These are phyloP conservation scores for Rhynchosporium secalis DNA, from an alignment of 2,329 filamentous ascomycete species.

Conservation along the genomic window DNA sequence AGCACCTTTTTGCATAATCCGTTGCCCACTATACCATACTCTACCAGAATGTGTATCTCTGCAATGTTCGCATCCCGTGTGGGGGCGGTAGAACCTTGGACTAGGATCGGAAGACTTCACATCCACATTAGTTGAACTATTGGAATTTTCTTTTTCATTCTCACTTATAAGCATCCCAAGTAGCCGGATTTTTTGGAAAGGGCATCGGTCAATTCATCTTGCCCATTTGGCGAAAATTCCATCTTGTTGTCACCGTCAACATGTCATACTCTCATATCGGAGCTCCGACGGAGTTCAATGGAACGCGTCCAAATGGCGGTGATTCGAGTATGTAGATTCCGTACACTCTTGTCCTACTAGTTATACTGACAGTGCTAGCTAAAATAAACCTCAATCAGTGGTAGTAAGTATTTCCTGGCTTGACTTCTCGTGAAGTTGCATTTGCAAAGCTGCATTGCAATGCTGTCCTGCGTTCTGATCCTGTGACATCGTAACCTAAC, in stretches of 20 bases:
- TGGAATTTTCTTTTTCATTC: neutral
- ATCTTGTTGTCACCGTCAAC: neutral
- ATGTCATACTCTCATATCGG: slow-evolving; percentile 44
- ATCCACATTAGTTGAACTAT: neutral
- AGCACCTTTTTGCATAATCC: neutral
- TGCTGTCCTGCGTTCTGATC: no score
- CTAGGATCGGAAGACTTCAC: neutral
- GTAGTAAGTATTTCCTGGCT: slow-evolving; percentile 55
- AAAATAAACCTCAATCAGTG: slow-evolving; percentile 91
- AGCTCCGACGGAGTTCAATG: slow-evolving; percentile 60
- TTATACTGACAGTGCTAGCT: slow-evolving; percentile 43
- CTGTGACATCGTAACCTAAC: no score
- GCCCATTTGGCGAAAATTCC: neutral
- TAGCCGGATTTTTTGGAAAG: neutral
- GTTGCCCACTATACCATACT: neutral
- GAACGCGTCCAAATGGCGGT: slow-evolving; percentile 47
- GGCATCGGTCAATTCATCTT: neutral
- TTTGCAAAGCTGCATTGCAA: no score
- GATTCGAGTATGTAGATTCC: slow-evolving; percentile 37
- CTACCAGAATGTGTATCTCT: neutral
- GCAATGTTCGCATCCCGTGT: neutral
- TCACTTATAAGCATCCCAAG: neutral
- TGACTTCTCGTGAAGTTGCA: no score
- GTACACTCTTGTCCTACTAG: neutral
- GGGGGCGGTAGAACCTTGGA: neutral